Percentiles rank a stretch among this genome's conserved stretches.
These are phyloP conservation scores for Elsinoe arachidis DNA, from an alignment of 2,329 filamentous ascomycete genomes.

Conservation along the genomic window DNA sequence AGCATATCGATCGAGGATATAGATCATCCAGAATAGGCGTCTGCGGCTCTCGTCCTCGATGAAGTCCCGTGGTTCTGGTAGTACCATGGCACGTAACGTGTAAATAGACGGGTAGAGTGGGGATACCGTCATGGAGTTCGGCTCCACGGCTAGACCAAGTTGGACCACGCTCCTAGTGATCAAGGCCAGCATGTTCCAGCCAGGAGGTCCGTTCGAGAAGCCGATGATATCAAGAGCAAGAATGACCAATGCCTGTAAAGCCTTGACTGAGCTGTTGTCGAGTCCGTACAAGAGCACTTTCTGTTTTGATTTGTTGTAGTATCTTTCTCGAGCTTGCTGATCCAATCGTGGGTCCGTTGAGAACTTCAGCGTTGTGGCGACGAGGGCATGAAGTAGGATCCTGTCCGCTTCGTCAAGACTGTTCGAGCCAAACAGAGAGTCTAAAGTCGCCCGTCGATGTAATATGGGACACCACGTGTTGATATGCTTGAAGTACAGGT, in stretches of 20 bases:
- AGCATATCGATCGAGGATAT: slow-evolving; percentile 79
- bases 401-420: slow-evolving; percentile 72
- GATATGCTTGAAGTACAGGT: slow-evolving; percentile 56
- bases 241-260: slow-evolving; percentile 79
- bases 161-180: slow-evolving; percentile 86
- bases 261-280: slow-evolving; percentile 82
- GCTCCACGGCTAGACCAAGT: slow-evolving; percentile 74
- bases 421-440: slow-evolving; percentile 69
- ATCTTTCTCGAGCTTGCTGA: slow-evolving; percentile 61
- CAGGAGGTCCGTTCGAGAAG: slow-evolving; percentile 79
- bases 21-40: slow-evolving; percentile 89
- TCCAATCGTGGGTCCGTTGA: slow-evolving; percentile 69
- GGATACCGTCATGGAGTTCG: slow-evolving; percentile 67
- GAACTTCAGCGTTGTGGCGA: slow-evolving; percentile 78
- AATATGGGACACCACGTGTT: slow-evolving; percentile 74
- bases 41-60: slow-evolving; percentile 82
- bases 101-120: slow-evolving; percentile 80
- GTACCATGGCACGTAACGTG: slow-evolving; percentile 73
- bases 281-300: slow-evolving; percentile 80
- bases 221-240: slow-evolving; percentile 77
- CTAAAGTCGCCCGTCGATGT: slow-evolving; percentile 73
- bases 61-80: slow-evolving; percentile 75
- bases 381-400: slow-evolving; percentile 77
- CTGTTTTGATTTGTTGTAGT: slow-evolving; percentile 74
- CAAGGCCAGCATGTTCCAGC: slow-evolving; percentile 83